A percentile compares a stretch with the other conserved stretches of the same genome.
phyloP scores from a whole-genome alignment of 345 rosid species.

The Garcia nutans region DNA sequence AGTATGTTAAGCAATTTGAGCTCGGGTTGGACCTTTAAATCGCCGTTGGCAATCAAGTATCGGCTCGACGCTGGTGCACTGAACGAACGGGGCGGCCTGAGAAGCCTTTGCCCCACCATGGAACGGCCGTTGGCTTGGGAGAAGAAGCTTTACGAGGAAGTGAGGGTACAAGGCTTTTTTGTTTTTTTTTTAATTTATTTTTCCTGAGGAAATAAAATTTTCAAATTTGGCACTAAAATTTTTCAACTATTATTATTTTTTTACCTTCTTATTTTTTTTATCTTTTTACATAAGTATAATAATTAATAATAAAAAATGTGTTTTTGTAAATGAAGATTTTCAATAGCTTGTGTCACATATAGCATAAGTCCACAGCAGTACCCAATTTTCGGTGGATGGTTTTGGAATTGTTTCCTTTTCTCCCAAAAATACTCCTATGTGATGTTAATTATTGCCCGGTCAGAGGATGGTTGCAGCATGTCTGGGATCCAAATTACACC shows the following conservation, averaged over 20 bases:
- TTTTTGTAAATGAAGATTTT: slow-evolving; percentile 28
- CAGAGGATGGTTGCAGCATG: too few species aligned
- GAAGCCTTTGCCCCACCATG: slow-evolving; percentile 78
- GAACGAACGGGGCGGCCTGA: slow-evolving; percentile 54
- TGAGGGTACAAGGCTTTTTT: slow-evolving; percentile 52
- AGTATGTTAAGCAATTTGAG: slow-evolving; percentile 83
- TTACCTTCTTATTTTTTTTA: too few species aligned
- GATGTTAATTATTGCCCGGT: not conserved
- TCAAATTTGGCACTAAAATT: too few species aligned
- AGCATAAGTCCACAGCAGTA: slow-evolving; percentile 37
- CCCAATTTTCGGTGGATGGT: slow-evolving; percentile 4
- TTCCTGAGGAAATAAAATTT: too few species aligned
- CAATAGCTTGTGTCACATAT: slow-evolving; percentile 26
- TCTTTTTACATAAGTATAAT: too few species aligned
- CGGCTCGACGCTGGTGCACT: slow-evolving; percentile 61
- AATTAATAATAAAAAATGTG: not conserved
- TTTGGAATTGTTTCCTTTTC: not conserved
- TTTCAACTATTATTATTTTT: too few species aligned
- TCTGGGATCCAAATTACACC: too few species aligned
- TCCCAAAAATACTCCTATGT: slow-evolving; percentile 20
- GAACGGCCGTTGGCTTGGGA: slow-evolving; percentile 98
- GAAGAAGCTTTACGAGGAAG: slow-evolving; percentile 92
- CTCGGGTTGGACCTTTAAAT: slow-evolving; percentile 94
- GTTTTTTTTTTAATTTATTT: not conserved
- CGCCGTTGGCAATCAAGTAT: slow-evolving; percentile 90